Base-by-base conservation (phyloP, 2,329 filamentous ascomycete species). In the Paraphaeosphaeria minitans region DNA sequence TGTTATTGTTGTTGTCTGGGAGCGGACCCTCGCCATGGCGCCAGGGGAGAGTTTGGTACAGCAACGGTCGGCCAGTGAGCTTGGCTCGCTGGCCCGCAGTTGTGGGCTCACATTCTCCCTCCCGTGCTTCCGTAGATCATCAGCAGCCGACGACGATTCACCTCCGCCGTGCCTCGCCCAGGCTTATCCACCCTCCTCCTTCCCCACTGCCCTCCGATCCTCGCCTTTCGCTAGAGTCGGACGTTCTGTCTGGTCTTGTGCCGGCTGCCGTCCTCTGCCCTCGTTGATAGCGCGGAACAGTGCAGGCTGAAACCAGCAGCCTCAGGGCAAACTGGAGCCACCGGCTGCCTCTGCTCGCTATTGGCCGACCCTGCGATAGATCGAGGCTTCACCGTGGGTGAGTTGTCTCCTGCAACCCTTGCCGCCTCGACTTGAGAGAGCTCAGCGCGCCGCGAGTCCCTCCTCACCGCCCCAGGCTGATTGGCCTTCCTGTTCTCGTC, bases 351-450 rank as follows among this genome's bases (percentile, higher is more conserved):
- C 46, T 53, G 58, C 62, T 48, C 65, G 58, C 57, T 64, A 70
- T 70, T 69, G 69, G 67, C 61, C 61, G 59, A 58, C 48, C 53
- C 58, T 45, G 41, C 41, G 49, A 59, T 62, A 56, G 62, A 66
- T 61, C 66, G 65, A 64, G 57, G 53, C 59, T 53, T 56, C 61
- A 59, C 45, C 43, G 64, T 65, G 51, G 45, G 61, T 72, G 70
- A 71, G 68, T 68, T 72, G 67, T 68, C 64, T 59, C 58, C 66
- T 66, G 62, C 59, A 43, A 65, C 64, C 70, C 70, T 65, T 59
- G 67, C 64, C 62, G 64, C 64, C 66, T 63, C 64, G 61, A 66
- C 57, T 57, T 63, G 59, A 66, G 61, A 66, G 64, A 65, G 59
- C 63, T 62, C 60, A 66, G 63, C 63, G 63, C 63, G 63, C 55